These are phyloP conservation scores for Dictyostelium intermedium DNA, from an alignment of 78 protist species.

Conservation along the genomic window DNA sequence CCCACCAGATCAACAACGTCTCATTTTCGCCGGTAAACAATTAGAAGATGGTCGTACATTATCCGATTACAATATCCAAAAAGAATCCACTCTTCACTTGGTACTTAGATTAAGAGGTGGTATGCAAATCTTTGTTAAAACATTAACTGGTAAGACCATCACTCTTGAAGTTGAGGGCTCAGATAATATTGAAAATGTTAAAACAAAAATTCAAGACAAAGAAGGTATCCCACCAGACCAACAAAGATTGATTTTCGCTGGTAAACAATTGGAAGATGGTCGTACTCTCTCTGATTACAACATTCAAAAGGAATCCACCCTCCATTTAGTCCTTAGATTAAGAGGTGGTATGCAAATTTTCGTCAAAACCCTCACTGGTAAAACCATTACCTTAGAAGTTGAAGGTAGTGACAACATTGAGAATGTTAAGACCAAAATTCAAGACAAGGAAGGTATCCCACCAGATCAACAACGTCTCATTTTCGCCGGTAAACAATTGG, in stretches of 20 bases:
- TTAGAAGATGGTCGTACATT: conserved; percentile 99
- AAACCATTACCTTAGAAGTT: conserved; percentile 93
- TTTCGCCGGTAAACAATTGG: conserved; percentile 99
- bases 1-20: conserved; percentile 99
- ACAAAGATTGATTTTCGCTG: conserved; percentile 96
- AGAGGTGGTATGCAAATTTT: conserved; percentile 91
- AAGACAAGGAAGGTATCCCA: conserved; percentile 99
- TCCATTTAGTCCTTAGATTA: conserved; percentile 89
- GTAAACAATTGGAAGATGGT: conserved; percentile 98
- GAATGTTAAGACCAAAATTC: conserved; percentile 97
- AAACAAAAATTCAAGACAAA: conserved; percentile 98
- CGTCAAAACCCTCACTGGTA: conserved; percentile 91
- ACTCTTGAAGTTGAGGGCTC: conserved; percentile 95
- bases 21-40: conserved; percentile 98
- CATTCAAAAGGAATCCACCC: conserved; percentile 95
- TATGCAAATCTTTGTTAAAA: conserved; percentile 97
- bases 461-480: conserved; percentile 99
- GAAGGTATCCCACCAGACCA: conserved; percentile 99
- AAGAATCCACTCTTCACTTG: conserved; percentile 97
- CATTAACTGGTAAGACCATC: conserved; percentile 98
- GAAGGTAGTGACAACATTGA: conserved; percentile 97
- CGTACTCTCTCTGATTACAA: conserved; percentile 92
- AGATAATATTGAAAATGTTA: conserved; percentile 97
- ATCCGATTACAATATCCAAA: conserved; percentile 99
- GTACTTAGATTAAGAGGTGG: conserved; percentile 91